Base-by-base conservation (phyloP, 2,329 filamentous ascomycete genomes). In the Lecanoromycetidae sp. region DNA sequence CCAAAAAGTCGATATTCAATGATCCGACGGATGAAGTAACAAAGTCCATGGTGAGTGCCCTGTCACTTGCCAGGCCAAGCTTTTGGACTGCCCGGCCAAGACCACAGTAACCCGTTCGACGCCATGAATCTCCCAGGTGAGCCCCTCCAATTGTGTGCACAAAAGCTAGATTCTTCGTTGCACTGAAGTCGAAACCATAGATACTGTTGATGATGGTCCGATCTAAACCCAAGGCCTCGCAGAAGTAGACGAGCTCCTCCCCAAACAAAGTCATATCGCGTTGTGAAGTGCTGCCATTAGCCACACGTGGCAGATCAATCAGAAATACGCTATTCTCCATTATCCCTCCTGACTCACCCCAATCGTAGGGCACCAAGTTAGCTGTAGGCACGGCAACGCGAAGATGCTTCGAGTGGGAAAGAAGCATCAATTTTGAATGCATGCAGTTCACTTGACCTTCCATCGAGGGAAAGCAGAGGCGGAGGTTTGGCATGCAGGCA, bases 311-410 rank as follows among this genome's bases (percentile, higher is more conserved):
- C 7, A 96, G 75, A 60, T 98, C 91, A 54, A 98, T 88, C n/a
- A 96, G 60, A 60, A 94, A 96, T 6, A 88, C 78, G 57, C 82
- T 81, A 63, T 94, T 95, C 64, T 95, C 88, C 79, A 94, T 84
- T n/a, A n/a, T n/a, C 2, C 80, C 66, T 1, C 85, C 85, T 2
- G 72, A 74, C 61, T 93, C 86, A 8, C 88, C 90, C 88, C 91
- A 96, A 60, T 98, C 90, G 57, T 84, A 87, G 6, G 77, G 72
- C 10, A 84, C 80, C 40, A 95, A 68, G 57, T 98, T 98, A 1
- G 87, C 91, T 3, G 82, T 90, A 0, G 91, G 87, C 2, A 96
- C 71, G 1, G 83, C 90, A 36, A 98, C 72, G 5, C 91, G 78
- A 13, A 95, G 64, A 60, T 87, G 80, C 1, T 66, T 66, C 0